Evolutionary conservation across 78 protist species (phyloP), one percentile per base, ranked within the genome.

Genomic region (Emiliania huxleyi): DNA sequence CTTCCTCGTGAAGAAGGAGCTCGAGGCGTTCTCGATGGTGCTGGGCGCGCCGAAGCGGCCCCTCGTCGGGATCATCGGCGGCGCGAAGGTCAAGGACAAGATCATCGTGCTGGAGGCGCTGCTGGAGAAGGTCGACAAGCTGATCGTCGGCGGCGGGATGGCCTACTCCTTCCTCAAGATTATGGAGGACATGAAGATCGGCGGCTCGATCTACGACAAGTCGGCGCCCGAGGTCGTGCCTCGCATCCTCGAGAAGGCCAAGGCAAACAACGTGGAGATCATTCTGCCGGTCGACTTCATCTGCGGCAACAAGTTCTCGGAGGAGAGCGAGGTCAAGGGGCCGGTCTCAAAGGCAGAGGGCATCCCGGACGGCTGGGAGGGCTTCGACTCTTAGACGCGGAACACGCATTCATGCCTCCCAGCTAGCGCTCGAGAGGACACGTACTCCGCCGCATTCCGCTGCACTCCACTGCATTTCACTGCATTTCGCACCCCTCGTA

Each of bases 61-160:
- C 26, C 94, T 98, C 79, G 91, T 98, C 5, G 99, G 99, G 62
- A 98, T 99, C 56, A 95, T 99, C 33, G 99, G 99, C 37, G 99
- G 99, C 84, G 96, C 98, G 79, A 97, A 97, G 94, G 98, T 98
- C 33, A 23, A 93, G 35, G 99, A 98, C 96, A 99, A 99, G 98
- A 98, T 99, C 90, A 93, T 96, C 87, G 94, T 99, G 40, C 97
- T 99, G 93, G 94, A 96, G 91, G 98, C 98, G 94, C 48, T 99
- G 56, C 89, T 99, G 43, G 97, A 96, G 48, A 95, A 95, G 95
- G 98, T 97, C 25, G 97, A 99, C 93, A 87, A 94, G 93, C 94
- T 99, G 95, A 95, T 99, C 94, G 98, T 99, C 81, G 98, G 99
- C 38, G 69, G 89, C 42, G 18, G 75, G 75, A 99, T 99, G 99